Base-by-base conservation (phyloP, 345 rosid genomes). In the Citrus mangshanensis region DNA sequence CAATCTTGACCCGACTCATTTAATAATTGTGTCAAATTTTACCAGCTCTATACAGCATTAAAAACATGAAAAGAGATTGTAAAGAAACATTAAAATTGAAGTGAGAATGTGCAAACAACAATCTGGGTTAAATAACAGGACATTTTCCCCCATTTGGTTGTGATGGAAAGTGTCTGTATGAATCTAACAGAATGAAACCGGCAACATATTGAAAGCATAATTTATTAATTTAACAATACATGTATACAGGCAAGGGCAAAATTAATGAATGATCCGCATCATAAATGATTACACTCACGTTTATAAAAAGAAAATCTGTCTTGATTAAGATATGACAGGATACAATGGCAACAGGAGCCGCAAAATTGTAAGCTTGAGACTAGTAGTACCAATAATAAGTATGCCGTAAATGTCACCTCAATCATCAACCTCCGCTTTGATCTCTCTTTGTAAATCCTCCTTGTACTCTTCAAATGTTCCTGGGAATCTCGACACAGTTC, bases 401-500 rank as follows among this genome's bases (percentile, higher is more conserved):
- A 24, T 56, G 14, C 38, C 60, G 27, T 22, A 12, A 18, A 28
- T 46, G 78, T 72, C 35, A 40, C 79, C 80, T 87, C 80, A 89
- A 60, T 91, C 93, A 67, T 93, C 98, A 62, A 93, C 95, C 86
- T 89, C 96, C 3, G 89, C 93, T 82, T 81, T 90, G 51, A 93
- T 93, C 81, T 90, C 93, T 81, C 87, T 87, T 74, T 85, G 98
- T 58, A 93, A 91, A 74, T 93, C 98, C 42, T 92, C 93, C 82
- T 93, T 93, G 86, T 93, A 92, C 78, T 93, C 98, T 69, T 92
- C 95, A 75, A 93, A 93, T 24, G 93, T 85, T 79, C 96, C 96
- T 0, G 83, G 83, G 83, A 86, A 93, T 51, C 76, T 55, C 42
- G 34, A 80, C 67, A 91, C 97, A 1, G 97, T 91, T 73, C 98